Evolutionary conservation across 2,329 filamentous ascomycete genomes (phyloP).

Genomic region (Fonsecaea multimorphosa): DNA sequence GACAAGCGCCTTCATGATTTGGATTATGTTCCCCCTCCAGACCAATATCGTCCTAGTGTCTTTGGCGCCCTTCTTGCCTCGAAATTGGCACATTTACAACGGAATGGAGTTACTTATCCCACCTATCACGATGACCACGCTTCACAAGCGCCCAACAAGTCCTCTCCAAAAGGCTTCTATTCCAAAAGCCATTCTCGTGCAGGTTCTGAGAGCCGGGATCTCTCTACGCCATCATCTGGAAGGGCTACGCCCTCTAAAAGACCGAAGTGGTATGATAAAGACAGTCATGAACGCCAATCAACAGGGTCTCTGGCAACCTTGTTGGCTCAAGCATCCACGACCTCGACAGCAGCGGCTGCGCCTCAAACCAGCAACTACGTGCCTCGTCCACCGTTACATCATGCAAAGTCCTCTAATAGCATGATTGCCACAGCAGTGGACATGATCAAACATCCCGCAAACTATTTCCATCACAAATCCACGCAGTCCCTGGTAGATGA

Average conservation of each 20-base stretch:
- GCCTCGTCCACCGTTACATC: slow-evolving; percentile 21
- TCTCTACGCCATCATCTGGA: slow-evolving; percentile 31
- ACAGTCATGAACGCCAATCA: slow-evolving; percentile 19
- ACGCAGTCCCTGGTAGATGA: slow-evolving; percentile 26
- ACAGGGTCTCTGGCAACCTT: slow-evolving; percentile 30
- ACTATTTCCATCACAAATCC: slow-evolving; percentile 29
- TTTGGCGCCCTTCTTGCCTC: slow-evolving; percentile 36
- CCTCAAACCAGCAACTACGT: slow-evolving; percentile 21
- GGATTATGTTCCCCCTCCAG: slow-evolving; percentile 35
- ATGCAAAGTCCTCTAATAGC: slow-evolving; percentile 23
- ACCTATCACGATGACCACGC: slow-evolving; percentile 24
- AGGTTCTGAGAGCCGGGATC: slow-evolving; percentile 19
- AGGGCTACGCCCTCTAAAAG: slow-evolving; percentile 36
- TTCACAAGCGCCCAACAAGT: slow-evolving; percentile 1
- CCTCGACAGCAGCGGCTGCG: slow-evolving; percentile 23
- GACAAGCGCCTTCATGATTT: slow-evolving; percentile 36
- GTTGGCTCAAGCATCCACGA: slow-evolving; percentile 27
- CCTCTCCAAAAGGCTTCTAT: slow-evolving; percentile 6
- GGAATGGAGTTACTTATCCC: slow-evolving; percentile 16
- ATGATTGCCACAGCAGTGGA: slow-evolving; percentile 37
- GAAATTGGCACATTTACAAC: slow-evolving; percentile 31
- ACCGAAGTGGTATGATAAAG: slow-evolving; percentile 41
- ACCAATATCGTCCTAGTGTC: slow-evolving; percentile 37
- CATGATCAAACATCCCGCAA: slow-evolving; percentile 35
- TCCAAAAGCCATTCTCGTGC: slow-evolving; percentile 19